Percentiles rank a stretch among this genome's conserved stretches.
Evolutionary conservation across 306 rosid genomes (phyloP).

Genomic region (Trifolium dubium): DNA sequence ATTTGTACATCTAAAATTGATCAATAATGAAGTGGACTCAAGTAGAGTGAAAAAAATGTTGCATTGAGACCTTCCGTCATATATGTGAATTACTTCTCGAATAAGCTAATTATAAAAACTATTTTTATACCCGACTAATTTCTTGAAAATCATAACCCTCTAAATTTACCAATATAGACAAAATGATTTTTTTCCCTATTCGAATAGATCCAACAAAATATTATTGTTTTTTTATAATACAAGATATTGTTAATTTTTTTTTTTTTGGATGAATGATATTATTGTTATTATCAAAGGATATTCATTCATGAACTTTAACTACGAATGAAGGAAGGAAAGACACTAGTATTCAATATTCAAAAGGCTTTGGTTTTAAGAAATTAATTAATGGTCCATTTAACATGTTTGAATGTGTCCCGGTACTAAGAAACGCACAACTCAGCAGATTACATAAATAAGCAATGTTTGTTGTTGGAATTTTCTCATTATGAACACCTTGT

Average conservation of each 20-base stretch:
- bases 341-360: no score
- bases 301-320: conserved; percentile 29
- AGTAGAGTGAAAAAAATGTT: conserved; percentile 17
- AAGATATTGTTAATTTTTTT: no score
- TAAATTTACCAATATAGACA: no score
- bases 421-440: conserved; percentile 44
- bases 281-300: no score
- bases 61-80: conserved; percentile 40
- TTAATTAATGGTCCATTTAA: conserved; percentile 25
- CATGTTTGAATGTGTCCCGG: conserved; percentile 41
- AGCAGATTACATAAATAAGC: conserved; percentile 39
- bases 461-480: conserved; percentile 34
- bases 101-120: conserved; percentile 48
- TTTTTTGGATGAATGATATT: no score
- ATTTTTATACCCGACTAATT: not conserved
- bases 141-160: no score
- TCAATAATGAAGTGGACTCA: not conserved
- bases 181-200: no score
- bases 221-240: no score
- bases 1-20: conserved; percentile 21
- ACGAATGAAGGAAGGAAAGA: conserved; percentile 33
- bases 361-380: conserved; percentile 34
- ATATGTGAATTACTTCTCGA: conserved; percentile 42
- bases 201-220: no score
- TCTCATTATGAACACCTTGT: conserved; percentile 33